These are phyloP conservation scores for Ustilago nuda DNA, from an alignment of 1,284 basidiomycete species.

Conservation along the genomic window DNA sequence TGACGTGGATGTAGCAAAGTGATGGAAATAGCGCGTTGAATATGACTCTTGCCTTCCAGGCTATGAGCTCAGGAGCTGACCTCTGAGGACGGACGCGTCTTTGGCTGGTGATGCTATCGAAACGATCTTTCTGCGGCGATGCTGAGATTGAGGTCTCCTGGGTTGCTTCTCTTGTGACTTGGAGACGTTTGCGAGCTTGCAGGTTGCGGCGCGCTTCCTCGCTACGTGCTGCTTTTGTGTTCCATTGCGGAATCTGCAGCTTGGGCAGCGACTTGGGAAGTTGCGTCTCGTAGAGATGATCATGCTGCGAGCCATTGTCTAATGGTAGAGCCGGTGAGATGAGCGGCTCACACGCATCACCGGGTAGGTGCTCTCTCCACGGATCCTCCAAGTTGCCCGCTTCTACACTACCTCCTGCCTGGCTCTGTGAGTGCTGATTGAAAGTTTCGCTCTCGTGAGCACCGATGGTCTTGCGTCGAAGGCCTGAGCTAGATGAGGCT, in stretches of 20 bases:
- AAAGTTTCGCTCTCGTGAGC: slow-evolving; percentile 19
- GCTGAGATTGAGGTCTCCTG: not conserved
- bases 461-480: slow-evolving; percentile 31
- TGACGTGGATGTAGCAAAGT: slow-evolving; percentile 79
- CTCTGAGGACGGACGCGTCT: slow-evolving; percentile 35
- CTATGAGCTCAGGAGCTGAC: slow-evolving; percentile 20
- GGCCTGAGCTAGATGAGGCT: slow-evolving; percentile 24
- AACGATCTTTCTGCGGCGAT: slow-evolving; percentile 21
- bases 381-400: slow-evolving; percentile 54
- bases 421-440: slow-evolving; percentile 3
- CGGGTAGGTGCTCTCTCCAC: slow-evolving; percentile 53
- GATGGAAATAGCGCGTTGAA: slow-evolving; percentile 81
- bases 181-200: slow-evolving; percentile 11
- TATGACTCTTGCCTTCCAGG: slow-evolving; percentile 35
- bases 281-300: slow-evolving; percentile 19
- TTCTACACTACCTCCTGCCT: slow-evolving; percentile 12
- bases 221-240: slow-evolving; percentile 34
- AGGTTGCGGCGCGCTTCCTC: slow-evolving; percentile 13
- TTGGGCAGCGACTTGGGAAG: slow-evolving; percentile 34
- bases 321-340: slow-evolving; percentile 42
- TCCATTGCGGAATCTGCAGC: slow-evolving; percentile 47
- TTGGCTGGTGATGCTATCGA: slow-evolving; percentile 18
- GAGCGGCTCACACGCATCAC: slow-evolving; percentile 53
- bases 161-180: not conserved
- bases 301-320: slow-evolving; percentile 5